Conservation (phyloP, 345 rosid genomes). For the Bruguiera gymnorhiza region DNA sequence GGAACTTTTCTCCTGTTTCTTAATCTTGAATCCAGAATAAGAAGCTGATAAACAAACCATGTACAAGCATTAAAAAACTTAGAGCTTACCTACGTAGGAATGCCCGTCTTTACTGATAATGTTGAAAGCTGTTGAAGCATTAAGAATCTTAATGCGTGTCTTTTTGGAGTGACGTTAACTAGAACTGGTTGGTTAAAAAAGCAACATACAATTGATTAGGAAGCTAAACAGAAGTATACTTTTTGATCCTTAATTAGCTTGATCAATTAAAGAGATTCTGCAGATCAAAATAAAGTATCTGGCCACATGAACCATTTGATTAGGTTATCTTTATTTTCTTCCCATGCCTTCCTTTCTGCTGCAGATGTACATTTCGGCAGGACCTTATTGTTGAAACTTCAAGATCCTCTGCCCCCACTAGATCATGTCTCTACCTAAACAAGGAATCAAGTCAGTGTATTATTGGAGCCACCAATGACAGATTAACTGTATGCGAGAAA, state of each 20-base stretch:
- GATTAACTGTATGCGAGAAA: constrained; percentile 39
- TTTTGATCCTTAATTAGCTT: constrained; percentile 3
- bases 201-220: not conserved
- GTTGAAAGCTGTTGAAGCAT: not conserved
- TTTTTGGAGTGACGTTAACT: not conserved
- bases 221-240: not conserved
- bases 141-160: not conserved
- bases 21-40: not conserved
- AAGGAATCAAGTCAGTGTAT: constrained; percentile 42
- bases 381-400: constrained; percentile 39
- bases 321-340: constrained; percentile 11
- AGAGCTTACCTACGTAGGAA: no score
- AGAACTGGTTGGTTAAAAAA: no score
- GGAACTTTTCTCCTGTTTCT: not conserved
- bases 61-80: no score
- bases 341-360: constrained; percentile 12
- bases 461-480: constrained; percentile 42
- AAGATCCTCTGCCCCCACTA: constrained; percentile 45
- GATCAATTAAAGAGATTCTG: no score
- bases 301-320: not conserved
- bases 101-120: not conserved
- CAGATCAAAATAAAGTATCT: not conserved
- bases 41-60: not conserved
- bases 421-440: constrained; percentile 41
- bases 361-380: constrained; percentile 35